Evolutionary conservation across 192 early-diverging fungal genomes (phyloP).

Genomic region (Chytriomyces sp.): DNA sequence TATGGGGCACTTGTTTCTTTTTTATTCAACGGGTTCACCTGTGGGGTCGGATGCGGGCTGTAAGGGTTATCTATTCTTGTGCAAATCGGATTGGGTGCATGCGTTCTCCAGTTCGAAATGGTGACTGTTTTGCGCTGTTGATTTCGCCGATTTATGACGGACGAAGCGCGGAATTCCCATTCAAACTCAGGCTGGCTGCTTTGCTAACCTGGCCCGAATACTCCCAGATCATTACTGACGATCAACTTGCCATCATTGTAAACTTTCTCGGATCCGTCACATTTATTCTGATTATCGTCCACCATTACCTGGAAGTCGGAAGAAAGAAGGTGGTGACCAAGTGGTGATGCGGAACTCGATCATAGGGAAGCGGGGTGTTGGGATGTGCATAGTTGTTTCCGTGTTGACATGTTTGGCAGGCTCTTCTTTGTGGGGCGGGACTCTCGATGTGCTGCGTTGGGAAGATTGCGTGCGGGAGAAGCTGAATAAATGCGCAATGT

Average conservation of each 20-base stretch:
- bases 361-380: neutral
- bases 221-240: constrained; percentile 28
- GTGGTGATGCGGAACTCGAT: neutral
- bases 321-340: constrained; percentile 23
- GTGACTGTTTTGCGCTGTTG: neutral
- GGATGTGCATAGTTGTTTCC: neutral
- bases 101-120: too few species aligned
- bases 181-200: neutral
- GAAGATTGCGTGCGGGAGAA: neutral
- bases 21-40: too few species aligned
- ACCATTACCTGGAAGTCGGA: constrained; percentile 33
- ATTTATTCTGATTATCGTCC: constrained; percentile 33
- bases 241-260: constrained; percentile 31
- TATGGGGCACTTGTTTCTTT: neutral
- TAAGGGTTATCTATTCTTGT: too few species aligned
- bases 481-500: neutral
- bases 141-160: neutral
- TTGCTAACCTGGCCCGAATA: neutral
- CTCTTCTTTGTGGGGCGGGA: neutral
- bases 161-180: neutral
- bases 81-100: too few species aligned
- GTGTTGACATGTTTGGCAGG: neutral
- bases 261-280: constrained; percentile 25
- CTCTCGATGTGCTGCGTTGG: neutral
- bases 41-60: too few species aligned